A percentile compares a stretch with the other conserved stretches of the same genome.
Conservation (phyloP, 2,329 filamentous ascomycete species). For the Monilinia fructigena region DNA sequence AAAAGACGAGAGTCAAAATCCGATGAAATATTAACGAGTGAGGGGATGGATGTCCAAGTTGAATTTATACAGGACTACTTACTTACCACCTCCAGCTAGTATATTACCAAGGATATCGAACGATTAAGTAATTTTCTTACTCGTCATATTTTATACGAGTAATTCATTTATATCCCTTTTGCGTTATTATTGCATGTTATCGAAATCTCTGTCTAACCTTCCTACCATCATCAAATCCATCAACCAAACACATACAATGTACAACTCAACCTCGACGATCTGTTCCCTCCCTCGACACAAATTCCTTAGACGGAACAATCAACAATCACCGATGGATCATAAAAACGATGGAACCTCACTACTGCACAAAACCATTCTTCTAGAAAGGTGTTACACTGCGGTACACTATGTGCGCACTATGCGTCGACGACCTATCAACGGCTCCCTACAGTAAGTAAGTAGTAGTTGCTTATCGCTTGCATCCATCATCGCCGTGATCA, state of each 20-base stretch:
- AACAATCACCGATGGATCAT: too few species aligned
- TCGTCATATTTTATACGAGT: background rate
- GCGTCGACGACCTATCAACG: slow-evolving; percentile 8
- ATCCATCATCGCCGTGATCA: background rate
- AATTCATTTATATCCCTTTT: background rate
- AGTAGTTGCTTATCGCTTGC: background rate
- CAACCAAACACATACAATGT: background rate
- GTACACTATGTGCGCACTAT: background rate
- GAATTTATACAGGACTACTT: background rate
- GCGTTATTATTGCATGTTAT: background rate
- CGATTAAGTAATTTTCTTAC: background rate
- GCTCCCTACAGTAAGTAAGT: background rate
- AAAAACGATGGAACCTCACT: background rate
- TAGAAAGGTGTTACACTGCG: too few species aligned
- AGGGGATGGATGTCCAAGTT: background rate
- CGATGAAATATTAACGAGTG: background rate
- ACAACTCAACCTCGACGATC: background rate
- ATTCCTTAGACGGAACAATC: background rate
- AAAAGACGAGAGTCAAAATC: background rate
- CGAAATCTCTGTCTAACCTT: background rate
- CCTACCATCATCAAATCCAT: background rate
- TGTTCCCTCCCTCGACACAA: background rate
- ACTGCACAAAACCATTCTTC: background rate
- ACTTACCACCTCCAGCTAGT: too few species aligned
- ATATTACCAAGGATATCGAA: too few species aligned